Base-by-base conservation (phyloP, 163 green algal genomes). In the Coccomyxa subellipsoidea region DNA sequence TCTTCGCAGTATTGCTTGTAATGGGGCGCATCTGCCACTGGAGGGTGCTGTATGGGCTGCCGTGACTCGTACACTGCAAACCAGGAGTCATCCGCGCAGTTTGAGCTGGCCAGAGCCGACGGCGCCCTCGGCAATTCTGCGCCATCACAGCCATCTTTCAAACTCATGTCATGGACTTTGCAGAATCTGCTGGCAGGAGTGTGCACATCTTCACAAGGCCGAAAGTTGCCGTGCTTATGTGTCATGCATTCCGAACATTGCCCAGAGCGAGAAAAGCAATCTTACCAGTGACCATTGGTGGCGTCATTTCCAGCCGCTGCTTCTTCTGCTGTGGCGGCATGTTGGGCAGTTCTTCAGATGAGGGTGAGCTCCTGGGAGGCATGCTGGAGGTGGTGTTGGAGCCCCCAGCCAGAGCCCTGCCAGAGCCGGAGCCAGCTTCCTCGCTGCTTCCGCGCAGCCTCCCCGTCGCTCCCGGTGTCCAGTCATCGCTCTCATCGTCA, bases 41-140 rank as follows among this genome's bases (percentile, higher is more conserved):
- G 73, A 29, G 15, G 36, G 2, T 59, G 21, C 15, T 66, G 15
- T 27, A 59, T 79, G 7, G 76, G 27, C 25, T 21, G 29, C 1
- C 76, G 76, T 4, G 37, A 10, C n/a, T 69, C 39, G 76, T 80
- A 40, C 38, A 35, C 25, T 9, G 76, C 76, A 18, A 80, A 80
- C 76, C 76, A 80, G 76, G 38, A 70, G 37, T 69, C 76, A 40
- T 80, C 76, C 12, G 54, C 54, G 23, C 34, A 21, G 7, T 32
- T 29, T 7, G 38, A 70, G 39, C 76, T 80, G 76, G 32, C 53
- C 76, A 69, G 76, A 1, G 25, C 2, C 38, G 38, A 21, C 76
- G 38, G 38, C 9, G 37, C n/a, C 76, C 59, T 39, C 25, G 25
- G 25, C 25, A 32, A 2, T 36, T 40, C 23, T 23, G 73, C 15